Percentiles rank a stretch among this genome's conserved stretches.
Evolutionary conservation across 306 rosid species (phyloP).

Genomic region (Dalbergia oliveri): DNA sequence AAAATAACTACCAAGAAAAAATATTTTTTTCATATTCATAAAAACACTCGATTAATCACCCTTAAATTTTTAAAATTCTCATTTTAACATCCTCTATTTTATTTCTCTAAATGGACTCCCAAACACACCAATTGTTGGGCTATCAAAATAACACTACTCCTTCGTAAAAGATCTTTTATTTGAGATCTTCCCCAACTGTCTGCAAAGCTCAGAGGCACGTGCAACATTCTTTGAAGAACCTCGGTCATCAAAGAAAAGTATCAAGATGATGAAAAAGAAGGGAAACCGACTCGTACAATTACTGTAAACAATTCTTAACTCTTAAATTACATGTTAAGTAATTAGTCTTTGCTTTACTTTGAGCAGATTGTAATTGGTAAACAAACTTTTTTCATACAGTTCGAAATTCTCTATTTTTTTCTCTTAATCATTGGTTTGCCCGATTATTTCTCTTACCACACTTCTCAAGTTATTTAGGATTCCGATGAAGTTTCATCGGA

Average conservation of each 20-base stretch:
- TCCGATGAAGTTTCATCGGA: slow-evolving; percentile 35
- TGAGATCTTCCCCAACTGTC: too few relatives aligned
- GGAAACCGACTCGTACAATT: not conserved
- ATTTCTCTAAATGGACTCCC: too few relatives aligned
- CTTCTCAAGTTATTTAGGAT: slow-evolving; percentile 58
- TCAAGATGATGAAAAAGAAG: slow-evolving; percentile 4
- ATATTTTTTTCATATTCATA: too few relatives aligned
- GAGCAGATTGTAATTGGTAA: not conserved
- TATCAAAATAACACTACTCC: too few relatives aligned
- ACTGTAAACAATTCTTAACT: slow-evolving; percentile 48
- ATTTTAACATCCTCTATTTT: too few relatives aligned
- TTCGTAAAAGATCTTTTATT: too few relatives aligned
- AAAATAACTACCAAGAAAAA: too few relatives aligned
- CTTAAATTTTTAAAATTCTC: too few relatives aligned
- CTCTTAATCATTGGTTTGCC: not conserved
- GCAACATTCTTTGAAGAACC: slow-evolving; percentile 20
- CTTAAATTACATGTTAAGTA: slow-evolving; percentile 50
- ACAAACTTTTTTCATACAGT: not conserved
- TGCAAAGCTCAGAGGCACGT: slow-evolving; percentile 12
- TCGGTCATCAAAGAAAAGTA: slow-evolving; percentile 21
- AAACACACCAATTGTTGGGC: too few relatives aligned
- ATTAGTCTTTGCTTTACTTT: slow-evolving; percentile 41
- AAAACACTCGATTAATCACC: too few relatives aligned
- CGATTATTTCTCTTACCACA: slow-evolving; percentile 34
- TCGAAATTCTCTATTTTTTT: not conserved